Conservation (phyloP, 78 protist genomes). For the Corallochytrium limacisporum region DNA sequence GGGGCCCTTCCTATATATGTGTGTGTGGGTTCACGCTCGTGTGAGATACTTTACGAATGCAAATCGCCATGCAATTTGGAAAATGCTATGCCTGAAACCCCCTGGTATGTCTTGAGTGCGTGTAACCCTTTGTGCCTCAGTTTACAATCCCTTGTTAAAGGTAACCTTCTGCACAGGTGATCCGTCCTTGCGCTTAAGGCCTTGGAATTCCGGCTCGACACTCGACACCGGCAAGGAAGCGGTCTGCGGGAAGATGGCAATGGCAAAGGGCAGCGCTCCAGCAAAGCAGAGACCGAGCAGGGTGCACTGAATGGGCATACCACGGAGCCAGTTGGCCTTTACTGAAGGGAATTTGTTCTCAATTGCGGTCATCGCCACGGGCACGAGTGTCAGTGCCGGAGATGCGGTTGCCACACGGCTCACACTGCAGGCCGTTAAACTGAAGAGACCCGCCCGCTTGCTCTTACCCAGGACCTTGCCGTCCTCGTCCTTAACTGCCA, state of each 20-base stretch:
- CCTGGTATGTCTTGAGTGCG: too few species aligned
- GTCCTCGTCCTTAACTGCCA: not conserved
- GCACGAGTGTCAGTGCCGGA: slow-evolving; percentile 19
- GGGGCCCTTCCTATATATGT: too few species aligned
- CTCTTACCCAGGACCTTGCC: not conserved
- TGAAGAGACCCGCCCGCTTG: not conserved
- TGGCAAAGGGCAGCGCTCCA: slow-evolving; percentile 33
- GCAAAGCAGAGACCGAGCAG: not conserved
- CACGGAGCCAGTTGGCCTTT: not conserved
- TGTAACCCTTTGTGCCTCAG: too few species aligned
- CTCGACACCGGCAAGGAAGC: slow-evolving; percentile 4
- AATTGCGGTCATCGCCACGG: slow-evolving; percentile 1
- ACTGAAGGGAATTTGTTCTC: not conserved
- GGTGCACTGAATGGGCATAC: not conserved
- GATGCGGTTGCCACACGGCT: slow-evolving; percentile 17
- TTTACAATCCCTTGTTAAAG: slow-evolving; percentile 54
- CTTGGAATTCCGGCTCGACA: slow-evolving; percentile 37
- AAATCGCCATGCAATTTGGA: too few species aligned
- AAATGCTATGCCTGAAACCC: too few species aligned
- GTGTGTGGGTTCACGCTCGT: too few species aligned
- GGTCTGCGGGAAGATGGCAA: slow-evolving; percentile 38
- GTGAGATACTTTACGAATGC: too few species aligned
- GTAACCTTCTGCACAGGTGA: slow-evolving; percentile 8
- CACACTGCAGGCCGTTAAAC: not conserved
- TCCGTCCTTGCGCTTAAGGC: slow-evolving; percentile 16